Percentiles rank a stretch among this genome's conserved stretches.
These are phyloP conservation scores for Laguncularia racemosa DNA, from an alignment of 345 rosid species.

Conservation along the genomic window DNA sequence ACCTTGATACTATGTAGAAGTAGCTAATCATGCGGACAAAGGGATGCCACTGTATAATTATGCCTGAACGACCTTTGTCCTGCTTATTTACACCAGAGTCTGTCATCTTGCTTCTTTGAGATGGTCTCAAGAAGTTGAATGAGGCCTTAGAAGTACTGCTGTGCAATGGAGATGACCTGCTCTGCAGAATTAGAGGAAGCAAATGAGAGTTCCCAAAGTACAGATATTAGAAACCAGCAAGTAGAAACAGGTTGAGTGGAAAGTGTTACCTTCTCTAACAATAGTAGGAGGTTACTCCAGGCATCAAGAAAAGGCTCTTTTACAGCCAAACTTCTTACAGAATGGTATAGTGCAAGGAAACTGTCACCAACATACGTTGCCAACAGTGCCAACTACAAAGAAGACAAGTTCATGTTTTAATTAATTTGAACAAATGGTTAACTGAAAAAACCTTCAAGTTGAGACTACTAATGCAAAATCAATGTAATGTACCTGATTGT, in stretches of 20 bases:
- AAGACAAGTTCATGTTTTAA: slow-evolving; percentile 9
- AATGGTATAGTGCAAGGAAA: slow-evolving; percentile 84
- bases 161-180: slow-evolving; percentile 41
- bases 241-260: slow-evolving; percentile 5
- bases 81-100: slow-evolving; percentile 15
- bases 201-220: slow-evolving; percentile 13
- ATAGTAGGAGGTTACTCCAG: slow-evolving; percentile 58
- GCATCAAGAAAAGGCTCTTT: slow-evolving; percentile 95
- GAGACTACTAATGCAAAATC: background rate
- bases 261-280: slow-evolving; percentile 69
- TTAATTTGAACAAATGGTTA: background rate
- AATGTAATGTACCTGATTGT: slow-evolving; percentile 58
- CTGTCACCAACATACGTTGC: slow-evolving; percentile 86
- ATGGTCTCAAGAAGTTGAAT: slow-evolving; percentile 56
- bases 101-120: slow-evolving; percentile 29
- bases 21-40: slow-evolving; percentile 58
- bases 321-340: slow-evolving; percentile 87
- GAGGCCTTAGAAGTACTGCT: slow-evolving; percentile 29
- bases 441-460: background rate
- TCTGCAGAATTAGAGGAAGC: slow-evolving; percentile 51
- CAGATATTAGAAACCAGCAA: background rate
- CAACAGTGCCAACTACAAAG: slow-evolving; percentile 70
- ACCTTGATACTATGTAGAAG: slow-evolving; percentile 72
- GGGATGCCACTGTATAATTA: slow-evolving; percentile 48
- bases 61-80: slow-evolving; percentile 20